Percentiles rank a stretch among this genome's conserved stretches.
Conservation (phyloP, 176 grass and related monocot species). For the Paspalum notatum region DNA sequence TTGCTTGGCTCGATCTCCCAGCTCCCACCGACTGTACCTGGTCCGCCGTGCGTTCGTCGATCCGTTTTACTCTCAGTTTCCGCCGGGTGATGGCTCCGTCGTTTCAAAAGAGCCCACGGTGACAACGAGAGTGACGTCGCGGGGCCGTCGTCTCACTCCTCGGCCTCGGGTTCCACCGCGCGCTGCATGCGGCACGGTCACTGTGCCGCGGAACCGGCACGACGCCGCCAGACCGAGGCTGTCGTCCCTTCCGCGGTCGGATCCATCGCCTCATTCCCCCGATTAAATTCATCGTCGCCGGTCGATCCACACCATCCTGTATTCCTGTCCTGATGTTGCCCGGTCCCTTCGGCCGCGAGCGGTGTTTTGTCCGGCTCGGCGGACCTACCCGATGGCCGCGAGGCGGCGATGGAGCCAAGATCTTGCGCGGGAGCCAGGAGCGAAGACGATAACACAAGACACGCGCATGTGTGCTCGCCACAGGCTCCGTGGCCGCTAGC, state of each 20-base stretch:
- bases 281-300: too few relatives aligned
- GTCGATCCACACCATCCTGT: too few relatives aligned
- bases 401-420: neutral
- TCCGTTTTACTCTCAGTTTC: neutral
- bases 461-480: conserved; percentile 6
- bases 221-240: neutral
- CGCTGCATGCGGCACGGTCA: neutral
- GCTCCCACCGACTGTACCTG: neutral
- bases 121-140: neutral
- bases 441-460: neutral
- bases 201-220: neutral
- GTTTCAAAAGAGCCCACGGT: too few relatives aligned
- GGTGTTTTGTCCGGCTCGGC: conserved; percentile 14
- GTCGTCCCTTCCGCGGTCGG: neutral
- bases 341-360: neutral
- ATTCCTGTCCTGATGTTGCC: too few relatives aligned
- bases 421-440: too few relatives aligned
- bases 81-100: neutral
- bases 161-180: neutral
- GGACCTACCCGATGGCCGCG: neutral
- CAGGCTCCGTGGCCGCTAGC: neutral
- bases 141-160: neutral
- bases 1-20: neutral
- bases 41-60: too few relatives aligned
- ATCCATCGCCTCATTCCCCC: too few relatives aligned